These are phyloP conservation scores for Leccinum pellstonianum DNA, from an alignment of 768 basidiomycete species.

Conservation along the genomic window DNA sequence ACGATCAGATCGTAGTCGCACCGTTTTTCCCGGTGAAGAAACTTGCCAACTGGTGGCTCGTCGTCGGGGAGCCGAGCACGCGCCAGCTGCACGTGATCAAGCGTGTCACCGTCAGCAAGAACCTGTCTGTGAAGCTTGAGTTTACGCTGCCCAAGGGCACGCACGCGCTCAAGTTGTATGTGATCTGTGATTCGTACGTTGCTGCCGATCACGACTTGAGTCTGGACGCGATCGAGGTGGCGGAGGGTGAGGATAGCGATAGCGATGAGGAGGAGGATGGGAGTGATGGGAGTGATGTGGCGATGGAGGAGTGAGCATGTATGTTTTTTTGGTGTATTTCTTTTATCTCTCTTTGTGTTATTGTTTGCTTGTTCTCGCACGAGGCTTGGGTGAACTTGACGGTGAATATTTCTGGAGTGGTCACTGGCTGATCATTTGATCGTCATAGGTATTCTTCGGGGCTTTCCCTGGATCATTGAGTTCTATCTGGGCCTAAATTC, in stretches of 20 bases:
- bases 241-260: constrained; percentile 66
- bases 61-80: constrained; percentile 81
- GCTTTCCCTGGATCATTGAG: too few relatives aligned
- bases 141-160: constrained; percentile 84
- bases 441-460: too few relatives aligned
- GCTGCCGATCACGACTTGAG: constrained; percentile 92
- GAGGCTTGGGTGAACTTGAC: too few relatives aligned
- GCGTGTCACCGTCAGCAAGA: constrained; percentile 78
- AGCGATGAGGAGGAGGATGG: constrained; percentile 58
- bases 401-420: too few relatives aligned
- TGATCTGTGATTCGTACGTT: constrained; percentile 90
- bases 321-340: too few relatives aligned
- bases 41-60: constrained; percentile 96
- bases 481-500: too few relatives aligned
- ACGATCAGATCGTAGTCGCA: constrained; percentile 85
- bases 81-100: constrained; percentile 80
- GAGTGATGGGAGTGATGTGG: constrained; percentile 51
- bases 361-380: too few relatives aligned
- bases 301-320: constrained; percentile 45
- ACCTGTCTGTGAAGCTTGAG: constrained; percentile 81
- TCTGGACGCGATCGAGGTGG: constrained; percentile 80
- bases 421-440: too few relatives aligned
- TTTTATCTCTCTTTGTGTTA: too few relatives aligned
- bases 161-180: constrained; percentile 80
- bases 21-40: constrained; percentile 91